phyloP scores from a whole-genome alignment of 768 basidiomycete species.

The Suillus americanus region DNA sequence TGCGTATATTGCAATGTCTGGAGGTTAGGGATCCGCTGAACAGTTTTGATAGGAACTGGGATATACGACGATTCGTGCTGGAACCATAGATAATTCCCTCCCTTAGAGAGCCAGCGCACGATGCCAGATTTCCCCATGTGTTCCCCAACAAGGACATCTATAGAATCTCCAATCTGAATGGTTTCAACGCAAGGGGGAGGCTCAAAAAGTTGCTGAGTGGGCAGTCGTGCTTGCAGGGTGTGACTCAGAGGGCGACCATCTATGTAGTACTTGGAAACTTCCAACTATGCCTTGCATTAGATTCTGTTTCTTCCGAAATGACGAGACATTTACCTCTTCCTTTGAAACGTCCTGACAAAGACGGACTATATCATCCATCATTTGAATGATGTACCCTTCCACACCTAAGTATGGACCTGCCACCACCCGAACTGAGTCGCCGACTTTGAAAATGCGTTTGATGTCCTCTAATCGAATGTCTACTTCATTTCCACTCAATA shows the following conservation, averaged over 20 bases:
- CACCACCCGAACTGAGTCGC: background rate
- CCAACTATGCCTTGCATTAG: background rate
- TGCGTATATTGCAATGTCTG: background rate
- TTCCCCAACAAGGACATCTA: background rate
- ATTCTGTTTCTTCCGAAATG: too few relatives aligned
- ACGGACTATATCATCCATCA: too few relatives aligned
- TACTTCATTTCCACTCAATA: background rate
- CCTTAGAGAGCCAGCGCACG: background rate
- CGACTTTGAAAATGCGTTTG: background rate
- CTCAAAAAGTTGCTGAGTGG: background rate
- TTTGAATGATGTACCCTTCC: too few relatives aligned
- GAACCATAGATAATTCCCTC: background rate
- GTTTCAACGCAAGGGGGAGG: background rate
- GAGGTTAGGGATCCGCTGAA: background rate
- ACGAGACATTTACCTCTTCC: too few relatives aligned
- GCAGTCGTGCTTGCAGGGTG: background rate
- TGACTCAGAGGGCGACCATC: background rate
- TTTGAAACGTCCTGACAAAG: too few relatives aligned
- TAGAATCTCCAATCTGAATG: background rate
- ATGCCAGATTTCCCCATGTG: background rate
- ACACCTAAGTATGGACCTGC: too few relatives aligned
- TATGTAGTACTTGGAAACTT: too few relatives aligned
- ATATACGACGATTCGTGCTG: background rate
- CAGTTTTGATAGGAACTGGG: background rate
- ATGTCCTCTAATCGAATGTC: background rate